Base-by-base conservation (phyloP, 176 grass and related monocot species). In the Pontederia crassipes region DNA sequence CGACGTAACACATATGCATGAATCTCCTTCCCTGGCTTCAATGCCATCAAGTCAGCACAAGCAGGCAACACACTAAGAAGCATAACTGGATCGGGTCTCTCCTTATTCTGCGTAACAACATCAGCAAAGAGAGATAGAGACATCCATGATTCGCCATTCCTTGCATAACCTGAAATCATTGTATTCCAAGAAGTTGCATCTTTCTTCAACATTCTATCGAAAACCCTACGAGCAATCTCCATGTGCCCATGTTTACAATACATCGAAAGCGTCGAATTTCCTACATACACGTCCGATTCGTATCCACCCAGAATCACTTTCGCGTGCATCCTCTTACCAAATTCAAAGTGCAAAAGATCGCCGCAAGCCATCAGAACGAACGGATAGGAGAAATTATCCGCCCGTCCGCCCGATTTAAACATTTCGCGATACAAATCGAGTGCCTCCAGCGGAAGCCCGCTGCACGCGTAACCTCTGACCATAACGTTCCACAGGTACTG, bases 101-200 rank as follows among this genome's bases (percentile, higher is more conserved):
- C 35, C 16, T 40, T 13, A 12, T 12, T 8, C n/a, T 26, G 35
- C 6, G 2, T 40, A 56, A n/a, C 7, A 11, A n/a, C 20, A 55
- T 24, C 28, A 64, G 52, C 17, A 55, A 74, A 55, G 59, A 64
- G 24, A 11, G 18, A 46, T 9, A 74, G 50, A 28, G 71, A 61
- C 17, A 17, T 74, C 60, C 11, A 12, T 11, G 71, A 35, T 17
- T 74, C 71, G 17, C 48, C n/a, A 48, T 63, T 74, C 50, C 60
- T 64, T 29, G 50, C n/a, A 0, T 73, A 71, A 8, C 86, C 82
- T 49, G 84, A 82, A 74, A 85, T 82, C 72, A 89, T 73, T 0
- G 69, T 64, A 16, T 82, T 89, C 82, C 82, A 85, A 58, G 86
- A 65, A 62, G 74, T 82, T 67, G 85, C 62, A 67, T 89, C 86